Percentiles rank a stretch among this genome's conserved stretches.
These are phyloP conservation scores for Cryptococcus depauperatus DNA, from an alignment of 1,284 basidiomycete genomes.

Conservation along the genomic window DNA sequence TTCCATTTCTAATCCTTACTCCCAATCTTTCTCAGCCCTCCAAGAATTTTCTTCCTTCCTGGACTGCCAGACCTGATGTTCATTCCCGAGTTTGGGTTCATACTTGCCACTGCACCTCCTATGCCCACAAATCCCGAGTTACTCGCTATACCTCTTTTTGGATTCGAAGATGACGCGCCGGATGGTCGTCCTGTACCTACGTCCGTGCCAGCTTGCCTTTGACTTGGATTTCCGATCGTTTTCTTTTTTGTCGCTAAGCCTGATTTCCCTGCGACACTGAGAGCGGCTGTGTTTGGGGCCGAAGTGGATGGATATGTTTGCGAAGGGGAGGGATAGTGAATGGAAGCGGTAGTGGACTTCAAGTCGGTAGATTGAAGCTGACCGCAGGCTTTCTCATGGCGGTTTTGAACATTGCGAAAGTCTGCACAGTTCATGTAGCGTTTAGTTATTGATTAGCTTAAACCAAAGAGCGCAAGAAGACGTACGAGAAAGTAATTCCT, in stretches of 20 bases:
- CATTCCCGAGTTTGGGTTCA: conserved; percentile 29
- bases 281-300: conserved; percentile 1
- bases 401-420: conserved; percentile 72
- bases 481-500: conserved; percentile 65
- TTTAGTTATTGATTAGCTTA: background rate
- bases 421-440: conserved; percentile 19
- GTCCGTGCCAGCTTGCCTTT: conserved; percentile 8
- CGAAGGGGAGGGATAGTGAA: conserved; percentile 36
- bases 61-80: conserved; percentile 33
- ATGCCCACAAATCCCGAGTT: conserved; percentile 22
- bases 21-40: conserved; percentile 21
- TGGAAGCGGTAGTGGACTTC: conserved; percentile 17
- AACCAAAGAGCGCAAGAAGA: too few species aligned
- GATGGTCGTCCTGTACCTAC: too few species aligned
- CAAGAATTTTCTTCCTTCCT: conserved; percentile 24
- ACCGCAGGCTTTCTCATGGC: conserved; percentile 77
- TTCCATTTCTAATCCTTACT: conserved; percentile 3
- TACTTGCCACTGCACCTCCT: conserved; percentile 40
- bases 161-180: conserved; percentile 41
- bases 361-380: conserved; percentile 38
- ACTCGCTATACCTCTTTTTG: conserved; percentile 20
- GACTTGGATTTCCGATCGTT: background rate
- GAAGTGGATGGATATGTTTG: conserved; percentile 18
- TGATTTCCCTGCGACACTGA: conserved; percentile 6
- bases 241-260: conserved; percentile 23